Evolutionary conservation across 345 rosid species (phyloP).

Genomic region (Kernera saxatilis): DNA sequence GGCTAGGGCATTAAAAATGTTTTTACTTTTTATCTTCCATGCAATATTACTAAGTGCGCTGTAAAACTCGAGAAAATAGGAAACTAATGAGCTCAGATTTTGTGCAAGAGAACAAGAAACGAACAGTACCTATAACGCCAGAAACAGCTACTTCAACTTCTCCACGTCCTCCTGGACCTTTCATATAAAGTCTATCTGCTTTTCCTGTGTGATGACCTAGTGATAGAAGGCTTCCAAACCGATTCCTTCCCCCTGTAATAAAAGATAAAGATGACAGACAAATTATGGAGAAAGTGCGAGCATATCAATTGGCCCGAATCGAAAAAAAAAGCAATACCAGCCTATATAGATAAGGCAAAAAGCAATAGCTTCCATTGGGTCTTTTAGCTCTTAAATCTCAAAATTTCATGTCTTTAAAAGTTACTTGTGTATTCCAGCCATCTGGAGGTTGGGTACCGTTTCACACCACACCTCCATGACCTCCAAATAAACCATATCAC

Average conservation of each 20-base stretch:
- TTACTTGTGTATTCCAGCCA: not conserved
- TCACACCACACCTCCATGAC: not conserved
- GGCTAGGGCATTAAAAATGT: not conserved
- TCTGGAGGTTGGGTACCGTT: not conserved
- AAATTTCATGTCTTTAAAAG: not conserved
- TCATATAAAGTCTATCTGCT: conserved; percentile 88
- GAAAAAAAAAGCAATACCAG: not conserved
- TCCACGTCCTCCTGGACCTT: conserved; percentile 98
- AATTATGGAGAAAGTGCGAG: not conserved
- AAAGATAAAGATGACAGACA: not conserved
- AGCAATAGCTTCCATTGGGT: not conserved
- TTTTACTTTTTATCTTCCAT: not conserved
- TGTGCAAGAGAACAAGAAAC: conserved; percentile 5
- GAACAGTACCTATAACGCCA: conserved; percentile 65
- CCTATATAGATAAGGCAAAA: not conserved
- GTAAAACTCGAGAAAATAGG: not conserved
- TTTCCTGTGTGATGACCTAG: conserved; percentile 67
- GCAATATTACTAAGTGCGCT: not conserved
- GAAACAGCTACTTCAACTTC: conserved; percentile 99
- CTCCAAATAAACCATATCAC: not conserved
- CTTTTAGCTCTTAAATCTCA: not conserved
- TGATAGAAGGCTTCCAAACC: conserved; percentile 78
- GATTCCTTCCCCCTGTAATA: conserved; percentile 66
- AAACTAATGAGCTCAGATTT: not conserved
- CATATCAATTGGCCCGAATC: not conserved